Conservation (phyloP, 2,329 filamentous ascomycete species). For the Beauveria rudraprayagi region DNA sequence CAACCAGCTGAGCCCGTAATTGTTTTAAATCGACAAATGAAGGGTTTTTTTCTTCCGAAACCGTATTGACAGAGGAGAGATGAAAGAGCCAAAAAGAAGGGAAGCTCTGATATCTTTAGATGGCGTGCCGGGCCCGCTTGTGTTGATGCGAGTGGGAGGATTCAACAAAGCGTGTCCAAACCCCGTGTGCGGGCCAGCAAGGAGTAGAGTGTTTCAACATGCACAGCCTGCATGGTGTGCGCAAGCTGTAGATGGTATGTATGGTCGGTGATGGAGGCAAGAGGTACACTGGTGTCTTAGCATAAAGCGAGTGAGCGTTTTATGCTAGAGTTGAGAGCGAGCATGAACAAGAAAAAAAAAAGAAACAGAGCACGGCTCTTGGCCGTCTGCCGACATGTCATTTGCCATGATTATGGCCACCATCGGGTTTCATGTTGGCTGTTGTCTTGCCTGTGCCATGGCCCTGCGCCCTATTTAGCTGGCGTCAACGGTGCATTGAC, state of each 20-base stretch:
- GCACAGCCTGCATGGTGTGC: constrained; percentile 1
- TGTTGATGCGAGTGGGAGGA: not conserved
- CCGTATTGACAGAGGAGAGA: not conserved
- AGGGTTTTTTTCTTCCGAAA: not conserved
- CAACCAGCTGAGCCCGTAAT: not conserved
- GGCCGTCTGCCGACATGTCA: not conserved
- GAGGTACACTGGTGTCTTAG: not conserved
- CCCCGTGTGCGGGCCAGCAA: not conserved
- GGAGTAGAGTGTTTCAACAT: constrained; percentile 4
- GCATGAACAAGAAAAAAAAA: not conserved
- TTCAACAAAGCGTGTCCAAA: not conserved
- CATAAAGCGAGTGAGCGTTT: not conserved
- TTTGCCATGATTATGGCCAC: not conserved
- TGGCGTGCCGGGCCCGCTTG: not conserved
- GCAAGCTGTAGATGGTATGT: not conserved
- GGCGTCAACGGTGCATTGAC: not conserved
- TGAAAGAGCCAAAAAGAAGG: not conserved
- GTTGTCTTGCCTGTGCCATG: not conserved
- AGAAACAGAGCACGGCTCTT: not conserved
- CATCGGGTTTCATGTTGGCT: not conserved
- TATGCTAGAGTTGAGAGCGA: not conserved
- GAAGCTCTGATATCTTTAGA: not conserved
- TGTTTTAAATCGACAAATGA: not conserved
- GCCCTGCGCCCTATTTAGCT: not conserved
- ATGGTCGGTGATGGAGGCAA: too few relatives aligned